A percentile compares a stretch with the other conserved stretches of the same genome.
Conservation (phyloP, 2,329 filamentous ascomycete genomes). For the Aspergillus novofumigatus region DNA sequence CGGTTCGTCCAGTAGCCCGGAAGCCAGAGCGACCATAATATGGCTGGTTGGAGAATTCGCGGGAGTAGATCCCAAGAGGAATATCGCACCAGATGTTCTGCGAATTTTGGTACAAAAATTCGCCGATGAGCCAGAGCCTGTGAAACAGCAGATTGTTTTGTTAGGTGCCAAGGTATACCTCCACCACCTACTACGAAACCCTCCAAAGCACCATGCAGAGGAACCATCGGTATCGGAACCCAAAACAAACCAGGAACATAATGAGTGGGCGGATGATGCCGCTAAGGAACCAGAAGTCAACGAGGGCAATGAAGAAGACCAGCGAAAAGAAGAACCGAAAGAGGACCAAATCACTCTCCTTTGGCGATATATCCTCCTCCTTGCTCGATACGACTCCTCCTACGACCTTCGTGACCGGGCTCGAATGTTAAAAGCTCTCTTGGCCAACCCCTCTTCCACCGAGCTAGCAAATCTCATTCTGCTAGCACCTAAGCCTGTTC, state of each 20-base stretch:
- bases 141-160: conserved; percentile 86
- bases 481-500: conserved; percentile 88
- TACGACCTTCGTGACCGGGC: conserved; percentile 92
- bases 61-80: conserved; percentile 72
- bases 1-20: conserved; percentile 79
- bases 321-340: conserved; percentile 28
- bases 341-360: conserved; percentile 67
- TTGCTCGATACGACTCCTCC: conserved; percentile 88
- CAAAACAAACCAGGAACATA: conserved; percentile 24
- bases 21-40: conserved; percentile 88
- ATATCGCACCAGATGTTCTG: conserved; percentile 88
- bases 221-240: conserved; percentile 21
- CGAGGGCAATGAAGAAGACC: conserved; percentile 21
- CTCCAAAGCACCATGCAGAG: conserved; percentile 18
- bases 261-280: conserved; percentile 28
- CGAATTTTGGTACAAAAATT: conserved; percentile 85
- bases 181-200: conserved; percentile 66
- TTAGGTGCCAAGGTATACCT: conserved; percentile 96
- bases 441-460: conserved; percentile 67
- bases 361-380: conserved; percentile 78
- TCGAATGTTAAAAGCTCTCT: conserved; percentile 78
- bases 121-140: conserved; percentile 73
- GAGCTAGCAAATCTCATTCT: conserved; percentile 88
- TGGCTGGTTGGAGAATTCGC: conserved; percentile 97
- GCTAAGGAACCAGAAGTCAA: conserved; percentile 12